A percentile compares a stretch with the other conserved stretches of the same genome.
Conservation (phyloP, 1,284 basidiomycete species). For the Flammula alnicola region DNA sequence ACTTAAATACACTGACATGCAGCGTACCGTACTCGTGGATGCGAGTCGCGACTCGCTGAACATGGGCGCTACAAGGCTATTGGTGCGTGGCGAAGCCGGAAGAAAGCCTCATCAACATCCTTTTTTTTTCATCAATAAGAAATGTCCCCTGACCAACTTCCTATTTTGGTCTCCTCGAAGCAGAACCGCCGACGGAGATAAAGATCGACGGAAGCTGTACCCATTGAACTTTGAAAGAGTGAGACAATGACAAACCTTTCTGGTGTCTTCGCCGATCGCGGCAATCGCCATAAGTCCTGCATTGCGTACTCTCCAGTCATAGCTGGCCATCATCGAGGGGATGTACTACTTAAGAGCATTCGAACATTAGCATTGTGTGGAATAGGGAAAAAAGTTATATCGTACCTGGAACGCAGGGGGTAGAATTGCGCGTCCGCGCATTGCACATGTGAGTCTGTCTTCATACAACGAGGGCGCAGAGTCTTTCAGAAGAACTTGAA, state of each 20-base stretch:
- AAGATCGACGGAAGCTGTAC: no score
- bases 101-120: no score
- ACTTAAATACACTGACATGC: conserved; percentile 87
- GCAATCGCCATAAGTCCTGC: conserved; percentile 84
- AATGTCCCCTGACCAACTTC: conserved; percentile 39
- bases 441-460: conserved; percentile 75
- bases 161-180: no score
- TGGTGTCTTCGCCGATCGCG: conserved; percentile 77
- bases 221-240: no score
- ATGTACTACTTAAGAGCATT: conserved; percentile 53
- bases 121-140: no score
- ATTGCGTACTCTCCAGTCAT: conserved; percentile 83
- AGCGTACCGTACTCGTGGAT: conserved; percentile 83
- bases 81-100: conserved; percentile 4
- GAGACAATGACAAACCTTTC: no score
- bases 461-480: conserved; percentile 77
- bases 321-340: conserved; percentile 75
- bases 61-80: conserved; percentile 73
- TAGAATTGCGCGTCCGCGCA: conserved; percentile 73
- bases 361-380: not conserved
- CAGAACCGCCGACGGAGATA: no score
- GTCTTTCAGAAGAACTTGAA: conserved; percentile 64
- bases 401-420: conserved; percentile 70
- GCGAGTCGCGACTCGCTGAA: conserved; percentile 76
- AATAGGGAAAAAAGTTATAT: not conserved